Conservation (phyloP, 1,284 basidiomycete genomes). For the Xerocomus minutiporus region DNA sequence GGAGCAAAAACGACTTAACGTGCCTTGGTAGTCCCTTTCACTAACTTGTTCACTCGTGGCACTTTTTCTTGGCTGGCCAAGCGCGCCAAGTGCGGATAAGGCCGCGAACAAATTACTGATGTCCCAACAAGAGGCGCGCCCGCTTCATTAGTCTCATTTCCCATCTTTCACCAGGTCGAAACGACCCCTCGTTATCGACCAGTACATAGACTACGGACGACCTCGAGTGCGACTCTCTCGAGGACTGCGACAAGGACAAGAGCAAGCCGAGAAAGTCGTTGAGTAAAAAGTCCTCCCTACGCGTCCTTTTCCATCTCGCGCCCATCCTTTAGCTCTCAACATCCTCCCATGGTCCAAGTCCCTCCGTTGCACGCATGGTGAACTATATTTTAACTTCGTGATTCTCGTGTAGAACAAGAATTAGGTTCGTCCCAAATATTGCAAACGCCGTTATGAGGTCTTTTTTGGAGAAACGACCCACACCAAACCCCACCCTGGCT, state of each 20-base stretch:
- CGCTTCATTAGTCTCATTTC: slow-evolving; percentile 34
- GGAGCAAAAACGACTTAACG: too few relatives aligned
- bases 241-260: slow-evolving; percentile 17
- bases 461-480: too few relatives aligned
- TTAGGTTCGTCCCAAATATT: too few relatives aligned
- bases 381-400: too few relatives aligned
- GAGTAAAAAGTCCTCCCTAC: slow-evolving; percentile 30
- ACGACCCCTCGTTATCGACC: slow-evolving; percentile 10
- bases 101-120: too few relatives aligned
- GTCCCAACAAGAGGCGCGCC: slow-evolving; percentile 25
- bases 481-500: too few relatives aligned
- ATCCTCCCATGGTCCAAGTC: slow-evolving; percentile 23
- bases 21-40: too few relatives aligned
- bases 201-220: slow-evolving; percentile 7
- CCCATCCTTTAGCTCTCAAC: slow-evolving; percentile 28
- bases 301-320: slow-evolving; percentile 32
- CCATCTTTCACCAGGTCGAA: slow-evolving; percentile 28
- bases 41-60: too few relatives aligned
- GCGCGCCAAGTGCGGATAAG: too few relatives aligned
- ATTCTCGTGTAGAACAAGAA: too few relatives aligned
- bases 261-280: slow-evolving; percentile 18
- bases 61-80: too few relatives aligned
- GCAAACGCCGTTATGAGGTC: too few relatives aligned
- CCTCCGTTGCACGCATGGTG: slow-evolving; percentile 17
- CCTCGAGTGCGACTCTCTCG: slow-evolving; percentile 22